Percentiles rank a stretch among this genome's conserved stretches.
phyloP scores from a whole-genome alignment of 1,139 yeast genomes.

The Taphrina flavorubra region DNA sequence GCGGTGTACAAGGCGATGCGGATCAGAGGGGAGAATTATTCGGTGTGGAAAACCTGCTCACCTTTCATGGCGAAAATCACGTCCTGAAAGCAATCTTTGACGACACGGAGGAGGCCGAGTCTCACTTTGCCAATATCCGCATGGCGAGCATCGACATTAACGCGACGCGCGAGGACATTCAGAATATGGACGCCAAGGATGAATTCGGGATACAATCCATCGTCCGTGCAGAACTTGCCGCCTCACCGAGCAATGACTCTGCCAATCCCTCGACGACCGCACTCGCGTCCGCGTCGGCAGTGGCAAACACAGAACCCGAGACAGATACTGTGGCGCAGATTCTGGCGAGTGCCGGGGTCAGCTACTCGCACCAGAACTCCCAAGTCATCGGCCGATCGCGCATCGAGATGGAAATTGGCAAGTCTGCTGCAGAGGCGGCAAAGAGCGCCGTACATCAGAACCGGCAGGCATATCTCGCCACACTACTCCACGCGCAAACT shows the following conservation, averaged over 20 bases:
- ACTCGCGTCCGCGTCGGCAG: background rate
- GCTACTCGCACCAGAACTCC: conserved; percentile 42
- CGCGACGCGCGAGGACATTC: conserved; percentile 11
- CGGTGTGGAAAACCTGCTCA: conserved; percentile 43
- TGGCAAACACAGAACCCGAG: no score
- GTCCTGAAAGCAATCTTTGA: conserved; percentile 43
- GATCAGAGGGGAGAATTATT: conserved; percentile 45
- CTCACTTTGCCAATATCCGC: conserved; percentile 18
- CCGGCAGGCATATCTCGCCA: conserved; percentile 26
- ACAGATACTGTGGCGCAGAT: conserved; percentile 43
- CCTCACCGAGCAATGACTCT: background rate
- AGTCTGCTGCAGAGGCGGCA: conserved; percentile 35
- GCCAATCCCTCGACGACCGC: background rate
- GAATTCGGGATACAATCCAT: conserved; percentile 14
- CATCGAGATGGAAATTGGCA: conserved; percentile 40
- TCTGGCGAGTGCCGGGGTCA: conserved; percentile 43
- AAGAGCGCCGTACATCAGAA: conserved; percentile 4
- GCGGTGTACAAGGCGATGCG: conserved; percentile 44
- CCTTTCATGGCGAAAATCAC: conserved; percentile 36
- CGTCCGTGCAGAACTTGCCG: conserved; percentile 7
- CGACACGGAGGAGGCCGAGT: conserved; percentile 39
- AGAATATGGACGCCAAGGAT: conserved; percentile 14
- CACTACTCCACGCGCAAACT: conserved; percentile 1
- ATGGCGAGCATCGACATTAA: conserved; percentile 14
- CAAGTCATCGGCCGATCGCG: conserved; percentile 43